Evolutionary conservation across 768 basidiomycete genomes (phyloP).

Genomic region (Boletus sp.): DNA sequence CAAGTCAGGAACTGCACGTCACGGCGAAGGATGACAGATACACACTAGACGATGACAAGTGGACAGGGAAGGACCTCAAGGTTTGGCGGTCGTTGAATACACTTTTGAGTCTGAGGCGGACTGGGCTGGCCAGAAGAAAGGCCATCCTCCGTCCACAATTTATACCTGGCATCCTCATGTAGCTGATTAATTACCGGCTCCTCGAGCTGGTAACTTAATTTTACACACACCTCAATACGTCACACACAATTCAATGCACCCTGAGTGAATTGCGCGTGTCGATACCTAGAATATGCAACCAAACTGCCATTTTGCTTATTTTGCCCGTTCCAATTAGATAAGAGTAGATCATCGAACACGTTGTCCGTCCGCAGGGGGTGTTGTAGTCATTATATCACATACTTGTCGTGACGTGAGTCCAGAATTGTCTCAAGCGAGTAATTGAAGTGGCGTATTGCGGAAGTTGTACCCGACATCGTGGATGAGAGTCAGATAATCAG

Average conservation of each 20-base stretch:
- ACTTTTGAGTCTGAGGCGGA: background rate
- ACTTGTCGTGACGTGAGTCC: background rate
- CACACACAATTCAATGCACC: background rate
- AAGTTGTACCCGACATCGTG: background rate
- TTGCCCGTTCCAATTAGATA: background rate
- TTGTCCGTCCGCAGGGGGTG: slow-evolving; percentile 1
- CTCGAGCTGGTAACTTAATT: background rate
- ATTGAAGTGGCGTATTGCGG: background rate
- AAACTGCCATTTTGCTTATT: background rate
- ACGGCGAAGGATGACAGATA: background rate
- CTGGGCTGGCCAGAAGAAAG: background rate
- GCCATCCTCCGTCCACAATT: slow-evolving; percentile 3
- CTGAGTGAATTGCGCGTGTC: slow-evolving; percentile 2
- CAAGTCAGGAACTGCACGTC: background rate
- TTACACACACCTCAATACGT: background rate
- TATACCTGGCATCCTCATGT: slow-evolving; percentile 13
- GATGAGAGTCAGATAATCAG: background rate
- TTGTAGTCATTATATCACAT: background rate
- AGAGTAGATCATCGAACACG: slow-evolving; percentile 9
- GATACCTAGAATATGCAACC: background rate
- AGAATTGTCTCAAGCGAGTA: background rate
- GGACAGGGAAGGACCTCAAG: background rate
- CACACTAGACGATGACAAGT: slow-evolving; percentile 2
- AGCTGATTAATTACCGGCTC: background rate
- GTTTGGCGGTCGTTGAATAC: background rate